A percentile compares a stretch with the other conserved stretches of the same genome.
Evolutionary conservation across 768 basidiomycete species (phyloP).

Genomic region (Pleurotus ostreatus): DNA sequence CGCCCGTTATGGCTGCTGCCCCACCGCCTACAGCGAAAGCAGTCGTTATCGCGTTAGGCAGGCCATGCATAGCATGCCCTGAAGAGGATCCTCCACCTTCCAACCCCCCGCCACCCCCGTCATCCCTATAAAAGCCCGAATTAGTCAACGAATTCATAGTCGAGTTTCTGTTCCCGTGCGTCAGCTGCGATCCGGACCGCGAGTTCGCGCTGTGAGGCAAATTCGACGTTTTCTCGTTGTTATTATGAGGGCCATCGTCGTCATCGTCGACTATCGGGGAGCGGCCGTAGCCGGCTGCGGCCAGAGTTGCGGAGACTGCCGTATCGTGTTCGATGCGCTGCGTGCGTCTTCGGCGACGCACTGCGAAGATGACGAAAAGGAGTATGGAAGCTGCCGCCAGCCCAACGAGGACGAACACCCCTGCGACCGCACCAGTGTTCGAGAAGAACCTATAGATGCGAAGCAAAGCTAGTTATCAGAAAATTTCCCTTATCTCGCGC

Average conservation of each 20-base stretch:
- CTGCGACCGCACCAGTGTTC: constrained; percentile 88
- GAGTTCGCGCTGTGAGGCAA: constrained; percentile 16
- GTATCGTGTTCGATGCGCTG: constrained; percentile 64
- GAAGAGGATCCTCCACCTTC: constrained; percentile 31
- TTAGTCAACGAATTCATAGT: constrained; percentile 12
- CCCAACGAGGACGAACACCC: constrained; percentile 88
- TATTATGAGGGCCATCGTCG: constrained; percentile 26
- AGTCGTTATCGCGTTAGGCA: too few species aligned
- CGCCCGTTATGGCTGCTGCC: too few species aligned
- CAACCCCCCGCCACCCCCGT: too few species aligned
- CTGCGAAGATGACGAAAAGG: constrained; percentile 67
- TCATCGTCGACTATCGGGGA: constrained; percentile 67
- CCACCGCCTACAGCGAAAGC: too few species aligned
- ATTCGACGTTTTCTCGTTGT: not conserved
- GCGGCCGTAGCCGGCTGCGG: constrained; percentile 68
- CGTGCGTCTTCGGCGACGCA: constrained; percentile 61
- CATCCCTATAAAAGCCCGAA: too few species aligned
- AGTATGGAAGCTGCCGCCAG: constrained; percentile 67
- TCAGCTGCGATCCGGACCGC: constrained; percentile 11
- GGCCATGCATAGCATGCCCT: constrained; percentile 18
- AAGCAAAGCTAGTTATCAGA: constrained; percentile 1
- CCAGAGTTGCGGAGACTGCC: constrained; percentile 66
- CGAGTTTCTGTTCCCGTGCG: constrained; percentile 8
- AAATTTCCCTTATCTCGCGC: not conserved
- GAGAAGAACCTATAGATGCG: constrained; percentile 63